phyloP scores from a whole-genome alignment of 2,329 filamentous ascomycete genomes.

The Tolypocladium amazonense region DNA sequence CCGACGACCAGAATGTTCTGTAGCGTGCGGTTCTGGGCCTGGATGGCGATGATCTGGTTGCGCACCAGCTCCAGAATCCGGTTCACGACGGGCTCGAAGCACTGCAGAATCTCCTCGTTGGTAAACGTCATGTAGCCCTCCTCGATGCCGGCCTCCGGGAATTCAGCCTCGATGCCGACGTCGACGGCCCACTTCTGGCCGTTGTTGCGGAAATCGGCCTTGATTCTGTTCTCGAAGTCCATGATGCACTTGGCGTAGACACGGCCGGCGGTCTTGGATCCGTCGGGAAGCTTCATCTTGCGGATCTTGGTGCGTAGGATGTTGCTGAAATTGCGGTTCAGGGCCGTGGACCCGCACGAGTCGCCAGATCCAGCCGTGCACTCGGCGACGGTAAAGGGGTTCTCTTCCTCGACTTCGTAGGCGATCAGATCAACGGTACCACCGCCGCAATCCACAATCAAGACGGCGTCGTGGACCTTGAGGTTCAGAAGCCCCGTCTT shows the following conservation, averaged over 20 bases:
- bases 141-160: constrained; percentile 94
- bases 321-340: constrained; percentile 98
- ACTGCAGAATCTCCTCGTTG: constrained; percentile 97
- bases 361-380: constrained; percentile 96
- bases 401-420: constrained; percentile 96
- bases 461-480: constrained; percentile 95
- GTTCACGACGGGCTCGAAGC: constrained; percentile 97
- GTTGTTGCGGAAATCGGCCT: constrained; percentile 98
- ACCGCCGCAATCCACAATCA: constrained; percentile 97
- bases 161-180: constrained; percentile 96
- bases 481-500: constrained; percentile 93
- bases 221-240: constrained; percentile 99
- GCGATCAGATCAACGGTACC: constrained; percentile 98
- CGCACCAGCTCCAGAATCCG: constrained; percentile 90
- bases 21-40: constrained; percentile 86
- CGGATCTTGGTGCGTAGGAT: constrained; percentile 94
- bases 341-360: constrained; percentile 93
- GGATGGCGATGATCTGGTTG: constrained; percentile 98
- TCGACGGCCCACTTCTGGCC: constrained; percentile 99
- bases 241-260: constrained; percentile 99
- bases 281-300: constrained; percentile 98
- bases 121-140: constrained; percentile 99
- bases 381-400: constrained; percentile 91
- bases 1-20: constrained; percentile 97
- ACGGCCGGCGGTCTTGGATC: constrained; percentile 92